Conservation (phyloP, 2,329 filamentous ascomycete genomes). For the Diplodia corticola region DNA sequence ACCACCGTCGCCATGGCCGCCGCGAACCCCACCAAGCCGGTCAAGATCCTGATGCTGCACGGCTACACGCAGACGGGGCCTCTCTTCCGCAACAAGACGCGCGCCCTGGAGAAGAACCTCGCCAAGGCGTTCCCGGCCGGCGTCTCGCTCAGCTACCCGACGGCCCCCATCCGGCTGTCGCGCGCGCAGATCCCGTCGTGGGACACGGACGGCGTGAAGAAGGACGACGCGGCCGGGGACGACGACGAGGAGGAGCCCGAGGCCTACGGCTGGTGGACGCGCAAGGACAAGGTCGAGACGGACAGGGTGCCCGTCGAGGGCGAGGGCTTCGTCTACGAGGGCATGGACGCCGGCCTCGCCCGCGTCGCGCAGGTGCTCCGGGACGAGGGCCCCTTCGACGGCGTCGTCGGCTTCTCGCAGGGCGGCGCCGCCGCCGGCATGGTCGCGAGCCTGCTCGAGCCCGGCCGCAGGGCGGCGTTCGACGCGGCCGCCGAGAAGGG, state of each 20-base stretch:
- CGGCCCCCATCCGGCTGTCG: conserved; percentile 46
- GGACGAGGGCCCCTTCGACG: conserved; percentile 69
- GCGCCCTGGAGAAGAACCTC: conserved; percentile 79
- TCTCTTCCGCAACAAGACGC: conserved; percentile 84
- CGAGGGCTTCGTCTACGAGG: conserved; percentile 59
- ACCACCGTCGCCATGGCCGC: conserved; percentile 32
- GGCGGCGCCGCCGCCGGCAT: conserved; percentile 73
- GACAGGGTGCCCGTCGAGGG: conserved; percentile 39
- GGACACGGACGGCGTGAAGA: conserved; percentile 26
- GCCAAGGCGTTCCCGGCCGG: conserved; percentile 66
- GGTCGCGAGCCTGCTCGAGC: conserved; percentile 71
- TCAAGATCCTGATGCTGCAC: conserved; percentile 54
- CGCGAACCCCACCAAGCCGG: conserved; percentile 35
- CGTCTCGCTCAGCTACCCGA: conserved; percentile 50
- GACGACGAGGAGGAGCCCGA: conserved; percentile 60
- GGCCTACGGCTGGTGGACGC: conserved; percentile 81
- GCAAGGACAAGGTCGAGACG: conserved; percentile 55
- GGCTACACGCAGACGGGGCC: conserved; percentile 89
- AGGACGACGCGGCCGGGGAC: conserved; percentile 38
- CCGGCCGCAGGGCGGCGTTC: conserved; percentile 51
- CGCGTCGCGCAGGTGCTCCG: conserved; percentile 62
- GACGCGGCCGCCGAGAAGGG: conserved; percentile 39
- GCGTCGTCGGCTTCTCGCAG: conserved; percentile 80
- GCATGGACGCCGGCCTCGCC: conserved; percentile 67
- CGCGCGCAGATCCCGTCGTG: conserved; percentile 48